These are phyloP conservation scores for Exophiala sp. DNA, from an alignment of 2,329 filamentous ascomycete species.

Conservation along the genomic window DNA sequence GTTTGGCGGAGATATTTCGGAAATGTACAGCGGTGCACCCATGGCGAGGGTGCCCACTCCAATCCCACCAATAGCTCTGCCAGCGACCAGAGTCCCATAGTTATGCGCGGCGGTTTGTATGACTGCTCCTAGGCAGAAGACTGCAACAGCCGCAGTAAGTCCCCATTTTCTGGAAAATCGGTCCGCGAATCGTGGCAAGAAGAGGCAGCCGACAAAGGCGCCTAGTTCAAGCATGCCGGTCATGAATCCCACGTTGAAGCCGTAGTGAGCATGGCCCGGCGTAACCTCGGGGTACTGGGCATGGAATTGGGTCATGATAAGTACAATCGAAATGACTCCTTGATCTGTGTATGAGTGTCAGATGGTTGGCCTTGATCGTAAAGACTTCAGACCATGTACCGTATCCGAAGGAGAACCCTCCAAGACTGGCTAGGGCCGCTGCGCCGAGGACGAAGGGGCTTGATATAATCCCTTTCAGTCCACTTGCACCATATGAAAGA, in stretches of 20 bases:
- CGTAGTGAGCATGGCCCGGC: conserved; percentile 19
- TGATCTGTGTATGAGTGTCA: conserved; percentile 31
- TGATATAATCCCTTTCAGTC: too few species aligned
- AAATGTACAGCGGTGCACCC: conserved; percentile 21
- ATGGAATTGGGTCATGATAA: conserved; percentile 47
- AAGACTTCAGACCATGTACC: conserved; percentile 15
- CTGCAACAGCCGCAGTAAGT: conserved; percentile 36
- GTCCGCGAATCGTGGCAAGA: conserved; percentile 40
- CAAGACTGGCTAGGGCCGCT: conserved; percentile 43
- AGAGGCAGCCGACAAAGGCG: conserved; percentile 36
- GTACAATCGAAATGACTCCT: conserved; percentile 44
- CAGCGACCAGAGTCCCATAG: conserved; percentile 11
- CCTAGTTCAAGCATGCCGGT: conserved; percentile 43
- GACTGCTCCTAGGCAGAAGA: conserved; percentile 45
- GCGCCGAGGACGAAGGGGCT: conserved; percentile 44
- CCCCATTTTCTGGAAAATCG: conserved; percentile 44
- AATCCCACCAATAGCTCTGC: conserved; percentile 36
- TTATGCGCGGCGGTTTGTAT: conserved; percentile 29
- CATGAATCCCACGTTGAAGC: conserved; percentile 41
- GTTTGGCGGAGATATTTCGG: conserved; percentile 24
- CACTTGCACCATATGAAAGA: too few species aligned
- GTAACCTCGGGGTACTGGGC: conserved; percentile 36
- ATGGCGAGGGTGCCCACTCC: conserved; percentile 33
- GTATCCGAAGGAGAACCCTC: conserved; percentile 42
- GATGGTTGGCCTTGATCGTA: neutral